Conservation (phyloP, 1,139 yeast species). For the Diutina scorzettiae region DNA sequence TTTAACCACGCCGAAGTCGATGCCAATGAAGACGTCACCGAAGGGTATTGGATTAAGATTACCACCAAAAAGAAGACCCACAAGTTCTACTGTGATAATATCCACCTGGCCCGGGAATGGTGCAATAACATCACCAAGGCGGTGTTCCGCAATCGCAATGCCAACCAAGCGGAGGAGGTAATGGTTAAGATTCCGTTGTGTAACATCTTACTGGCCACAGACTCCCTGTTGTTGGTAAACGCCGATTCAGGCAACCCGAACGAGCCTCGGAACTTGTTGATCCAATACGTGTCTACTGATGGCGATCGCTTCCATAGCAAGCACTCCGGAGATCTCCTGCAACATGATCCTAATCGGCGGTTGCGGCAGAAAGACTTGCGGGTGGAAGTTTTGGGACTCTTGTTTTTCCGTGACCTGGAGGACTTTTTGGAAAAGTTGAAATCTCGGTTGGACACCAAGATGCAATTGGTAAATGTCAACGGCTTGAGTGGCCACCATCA, state of each 20-base stretch:
- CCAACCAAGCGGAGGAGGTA: conserved; percentile 63
- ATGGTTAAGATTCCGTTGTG: conserved; percentile 65
- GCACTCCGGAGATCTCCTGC: neutral
- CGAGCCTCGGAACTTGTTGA: neutral
- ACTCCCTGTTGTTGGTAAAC: conserved; percentile 13
- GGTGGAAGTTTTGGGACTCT: neutral
- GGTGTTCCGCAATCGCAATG: conserved; percentile 49
- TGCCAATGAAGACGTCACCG: neutral
- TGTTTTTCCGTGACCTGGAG: conserved; percentile 2
- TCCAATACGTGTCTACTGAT: neutral
- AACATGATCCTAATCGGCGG: neutral
- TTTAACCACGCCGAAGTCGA: neutral
- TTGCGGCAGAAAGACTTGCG: neutral
- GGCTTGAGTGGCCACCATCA: neutral
- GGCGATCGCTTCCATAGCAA: neutral
- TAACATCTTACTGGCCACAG: conserved; percentile 52
- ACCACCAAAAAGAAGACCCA: conserved; percentile 49
- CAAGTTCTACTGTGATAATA: conserved; percentile 61
- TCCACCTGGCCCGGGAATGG: conserved; percentile 71
- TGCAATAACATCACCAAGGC: conserved; percentile 61
- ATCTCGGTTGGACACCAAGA: neutral
- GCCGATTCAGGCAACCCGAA: neutral
- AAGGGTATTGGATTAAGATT: conserved; percentile 40
- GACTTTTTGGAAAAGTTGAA: neutral
- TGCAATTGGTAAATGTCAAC: neutral